phyloP scores from a whole-genome alignment of 108 stramenopile genomes.

The Nitzschia inconspicua region DNA sequence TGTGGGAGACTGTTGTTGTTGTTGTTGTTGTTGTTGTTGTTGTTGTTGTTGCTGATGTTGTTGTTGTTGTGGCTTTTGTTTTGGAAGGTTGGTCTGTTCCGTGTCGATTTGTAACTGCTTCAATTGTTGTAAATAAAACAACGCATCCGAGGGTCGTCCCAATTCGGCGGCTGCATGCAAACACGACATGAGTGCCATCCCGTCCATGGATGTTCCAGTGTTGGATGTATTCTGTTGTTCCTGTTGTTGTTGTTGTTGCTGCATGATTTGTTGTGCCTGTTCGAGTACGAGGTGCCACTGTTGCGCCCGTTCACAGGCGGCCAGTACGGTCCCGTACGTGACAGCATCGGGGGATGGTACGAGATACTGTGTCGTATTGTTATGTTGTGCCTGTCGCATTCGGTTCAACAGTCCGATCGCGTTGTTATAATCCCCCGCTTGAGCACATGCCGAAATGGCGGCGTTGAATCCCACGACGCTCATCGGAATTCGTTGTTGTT shows the following conservation, averaged over 20 bases:
- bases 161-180: conserved; percentile 80
- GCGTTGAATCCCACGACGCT: conserved; percentile 84
- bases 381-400: conserved; percentile 39
- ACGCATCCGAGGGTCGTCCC: conserved; percentile 60
- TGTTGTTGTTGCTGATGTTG: conserved; percentile 38
- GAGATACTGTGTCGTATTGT: conserved; percentile 15
- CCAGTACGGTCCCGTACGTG: conserved; percentile 77
- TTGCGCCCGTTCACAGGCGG: conserved; percentile 65
- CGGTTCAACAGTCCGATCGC: conserved; percentile 55
- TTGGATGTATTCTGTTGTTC: too few species aligned
- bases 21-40: conserved; percentile 20
- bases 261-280: conserved; percentile 41
- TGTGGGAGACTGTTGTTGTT: conserved; percentile 39
- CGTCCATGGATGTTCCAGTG: conserved; percentile 60
- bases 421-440: conserved; percentile 57
- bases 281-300: conserved; percentile 62
- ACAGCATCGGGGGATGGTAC: conserved; percentile 66
- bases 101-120: conserved; percentile 30
- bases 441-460: conserved; percentile 71
- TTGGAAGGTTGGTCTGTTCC: too few species aligned
- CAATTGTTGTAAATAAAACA: conserved; percentile 63
- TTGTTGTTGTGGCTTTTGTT: conserved; percentile 24
- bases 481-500: conserved; percentile 34
- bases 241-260: too few species aligned
- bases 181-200: conserved; percentile 55